These are phyloP conservation scores for Epichloe gansuensis DNA, from an alignment of 2,329 filamentous ascomycete genomes.

Conservation along the genomic window DNA sequence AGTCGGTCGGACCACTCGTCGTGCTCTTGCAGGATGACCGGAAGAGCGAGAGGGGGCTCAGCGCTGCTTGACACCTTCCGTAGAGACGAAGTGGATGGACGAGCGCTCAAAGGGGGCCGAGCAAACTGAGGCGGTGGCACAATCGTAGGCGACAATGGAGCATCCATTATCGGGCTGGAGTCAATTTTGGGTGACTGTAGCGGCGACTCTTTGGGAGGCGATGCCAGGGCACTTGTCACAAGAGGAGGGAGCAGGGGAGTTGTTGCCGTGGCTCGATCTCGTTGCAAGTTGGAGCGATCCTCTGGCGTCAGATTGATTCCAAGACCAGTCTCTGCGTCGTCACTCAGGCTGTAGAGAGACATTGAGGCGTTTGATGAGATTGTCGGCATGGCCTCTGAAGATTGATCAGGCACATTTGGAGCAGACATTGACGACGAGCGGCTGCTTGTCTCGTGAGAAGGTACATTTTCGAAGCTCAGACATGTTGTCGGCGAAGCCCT, in stretches of 20 bases:
- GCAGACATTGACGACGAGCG: slow-evolving; percentile 67
- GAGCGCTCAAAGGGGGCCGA: slow-evolving; percentile 58
- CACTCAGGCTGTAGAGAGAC: slow-evolving; percentile 46
- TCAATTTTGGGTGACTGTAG: slow-evolving; percentile 60
- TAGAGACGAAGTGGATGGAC: slow-evolving; percentile 68
- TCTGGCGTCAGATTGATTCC: slow-evolving; percentile 19
- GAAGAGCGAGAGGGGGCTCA: slow-evolving; percentile 41
- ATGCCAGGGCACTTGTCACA: slow-evolving; percentile 45
- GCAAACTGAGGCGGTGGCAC: slow-evolving; percentile 34
- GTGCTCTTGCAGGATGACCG: slow-evolving; percentile 52
- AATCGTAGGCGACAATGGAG: slow-evolving; percentile 4
- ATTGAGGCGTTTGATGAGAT: slow-evolving; percentile 49
- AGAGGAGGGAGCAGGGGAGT: slow-evolving; percentile 80
- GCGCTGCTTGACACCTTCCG: slow-evolving; percentile 48
- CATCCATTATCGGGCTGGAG: slow-evolving; percentile 3
- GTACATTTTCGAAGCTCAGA: slow-evolving; percentile 67
- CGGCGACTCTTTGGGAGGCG: slow-evolving; percentile 59
- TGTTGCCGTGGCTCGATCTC: slow-evolving; percentile 49
- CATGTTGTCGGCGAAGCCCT: slow-evolving; percentile 60
- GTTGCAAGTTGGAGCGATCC: slow-evolving; percentile 39
- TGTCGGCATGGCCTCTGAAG: slow-evolving; percentile 40
- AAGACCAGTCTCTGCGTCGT: slow-evolving; percentile 27
- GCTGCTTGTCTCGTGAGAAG: slow-evolving; percentile 55
- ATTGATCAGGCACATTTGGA: slow-evolving; percentile 32
- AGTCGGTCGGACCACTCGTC: slow-evolving; percentile 78